Percentiles rank a stretch among this genome's conserved stretches.
These are phyloP conservation scores for Talaromyces wortmannii DNA, from an alignment of 495 filamentous ascomycete genomes.

Conservation along the genomic window DNA sequence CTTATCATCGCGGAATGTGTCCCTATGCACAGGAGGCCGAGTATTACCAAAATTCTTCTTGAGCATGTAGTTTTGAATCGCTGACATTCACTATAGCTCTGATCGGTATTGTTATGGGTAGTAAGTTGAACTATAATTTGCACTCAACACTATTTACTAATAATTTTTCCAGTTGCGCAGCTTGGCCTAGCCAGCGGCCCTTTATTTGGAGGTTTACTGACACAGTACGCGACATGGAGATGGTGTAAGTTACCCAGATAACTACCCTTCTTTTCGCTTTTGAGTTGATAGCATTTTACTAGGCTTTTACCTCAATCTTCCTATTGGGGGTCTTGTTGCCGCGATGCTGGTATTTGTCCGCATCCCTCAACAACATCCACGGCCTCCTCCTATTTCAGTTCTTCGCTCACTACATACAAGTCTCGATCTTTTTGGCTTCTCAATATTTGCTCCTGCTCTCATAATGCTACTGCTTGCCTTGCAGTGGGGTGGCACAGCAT, in stretches of 20 bases:
- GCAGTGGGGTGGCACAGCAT: conserved; percentile 63
- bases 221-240: conserved; percentile 31
- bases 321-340: conserved; percentile 43
- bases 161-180: not conserved
- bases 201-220: conserved; percentile 46
- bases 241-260: conserved; percentile 20
- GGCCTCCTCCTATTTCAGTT: conserved; percentile 25
- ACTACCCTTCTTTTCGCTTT: not conserved
- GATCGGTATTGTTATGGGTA: conserved; percentile 15
- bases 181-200: conserved; percentile 19
- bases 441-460: conserved; percentile 16
- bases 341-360: conserved; percentile 39
- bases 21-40: conserved; percentile 36
- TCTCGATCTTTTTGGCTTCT: conserved; percentile 22
- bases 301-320: conserved; percentile 61
- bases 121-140: conserved; percentile 1
- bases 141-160: not conserved
- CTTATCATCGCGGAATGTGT: conserved; percentile 42
- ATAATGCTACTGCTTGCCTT: conserved; percentile 51
- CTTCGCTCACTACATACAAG: conserved; percentile 8
- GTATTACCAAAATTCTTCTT: conserved; percentile 7
- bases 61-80: not conserved
- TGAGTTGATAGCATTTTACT: not conserved
- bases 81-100: not conserved
- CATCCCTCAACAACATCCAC: conserved; percentile 34